phyloP scores from a whole-genome alignment of 2,329 filamentous ascomycete species.

The Purpureocillium lavendulum region DNA sequence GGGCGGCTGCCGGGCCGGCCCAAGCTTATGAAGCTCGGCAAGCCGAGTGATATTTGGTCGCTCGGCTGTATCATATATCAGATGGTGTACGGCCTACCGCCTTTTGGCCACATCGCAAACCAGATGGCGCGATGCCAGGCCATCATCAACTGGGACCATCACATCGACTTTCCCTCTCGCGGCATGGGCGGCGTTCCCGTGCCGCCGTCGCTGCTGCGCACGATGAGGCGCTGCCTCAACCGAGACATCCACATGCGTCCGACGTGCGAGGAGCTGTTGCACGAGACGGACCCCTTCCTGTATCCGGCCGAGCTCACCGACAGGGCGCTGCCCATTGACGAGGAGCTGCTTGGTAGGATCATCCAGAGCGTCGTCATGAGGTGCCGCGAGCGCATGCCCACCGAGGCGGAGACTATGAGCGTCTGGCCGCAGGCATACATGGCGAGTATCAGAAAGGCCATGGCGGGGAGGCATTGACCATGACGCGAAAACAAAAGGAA shows the following conservation, averaged over 20 bases:
- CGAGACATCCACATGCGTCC: conserved; percentile 55
- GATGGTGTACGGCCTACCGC: conserved; percentile 95
- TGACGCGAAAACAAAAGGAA: too few species aligned
- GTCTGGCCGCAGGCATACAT: conserved; percentile 56
- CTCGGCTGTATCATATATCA: conserved; percentile 95
- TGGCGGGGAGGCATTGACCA: conserved; percentile 23
- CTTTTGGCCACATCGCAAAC: conserved; percentile 86
- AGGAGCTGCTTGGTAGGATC: conserved; percentile 53
- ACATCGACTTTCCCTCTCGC: conserved; percentile 61
- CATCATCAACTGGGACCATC: conserved; percentile 71
- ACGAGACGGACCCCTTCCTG: conserved; percentile 52
- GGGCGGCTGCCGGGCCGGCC: conserved; percentile 32
- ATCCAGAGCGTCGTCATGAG: conserved; percentile 54
- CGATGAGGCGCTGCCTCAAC: conserved; percentile 54
- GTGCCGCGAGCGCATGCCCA: conserved; percentile 50
- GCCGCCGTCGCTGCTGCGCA: conserved; percentile 49
- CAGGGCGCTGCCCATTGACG: conserved; percentile 49
- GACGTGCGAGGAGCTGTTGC: conserved; percentile 54
- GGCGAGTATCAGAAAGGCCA: conserved; percentile 47
- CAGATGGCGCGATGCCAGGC: conserved; percentile 80
- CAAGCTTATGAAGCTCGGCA: conserved; percentile 91
- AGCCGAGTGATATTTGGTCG: conserved; percentile 93
- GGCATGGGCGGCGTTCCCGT: conserved; percentile 59
- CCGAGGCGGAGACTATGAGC: conserved; percentile 45
- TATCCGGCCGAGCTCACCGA: conserved; percentile 51